Evolutionary conservation across 768 basidiomycete species (phyloP).

Genomic region (Lepiota brunneoincarnata): DNA sequence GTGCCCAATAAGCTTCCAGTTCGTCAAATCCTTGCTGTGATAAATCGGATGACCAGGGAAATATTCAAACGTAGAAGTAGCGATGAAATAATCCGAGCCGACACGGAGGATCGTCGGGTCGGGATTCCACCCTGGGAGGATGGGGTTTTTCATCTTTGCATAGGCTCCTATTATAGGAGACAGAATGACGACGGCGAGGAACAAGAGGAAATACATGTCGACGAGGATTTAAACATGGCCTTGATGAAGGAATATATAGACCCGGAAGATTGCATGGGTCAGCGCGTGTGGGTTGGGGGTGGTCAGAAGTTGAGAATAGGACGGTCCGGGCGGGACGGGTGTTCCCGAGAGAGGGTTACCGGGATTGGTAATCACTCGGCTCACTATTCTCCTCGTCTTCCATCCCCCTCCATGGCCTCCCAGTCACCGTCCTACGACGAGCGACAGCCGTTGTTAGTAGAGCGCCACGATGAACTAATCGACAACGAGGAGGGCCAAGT

Average conservation of each 20-base stretch:
- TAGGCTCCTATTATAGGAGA: not conserved
- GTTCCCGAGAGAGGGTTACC: not conserved
- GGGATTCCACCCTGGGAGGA: conserved; percentile 39
- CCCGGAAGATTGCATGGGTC: no score
- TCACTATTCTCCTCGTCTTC: not conserved
- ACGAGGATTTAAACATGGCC: no score
- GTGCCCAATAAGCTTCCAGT: conserved; percentile 37
- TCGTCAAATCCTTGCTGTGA: conserved; percentile 33
- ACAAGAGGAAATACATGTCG: no score
- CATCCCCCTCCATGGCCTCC: conserved; percentile 2
- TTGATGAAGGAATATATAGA: no score
- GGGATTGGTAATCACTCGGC: no score
- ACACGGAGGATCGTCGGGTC: conserved; percentile 39
- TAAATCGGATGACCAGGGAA: conserved; percentile 42
- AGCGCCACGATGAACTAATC: conserved; percentile 6
- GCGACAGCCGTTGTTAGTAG: conserved; percentile 21
- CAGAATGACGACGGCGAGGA: no score
- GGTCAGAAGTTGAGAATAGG: not conserved
- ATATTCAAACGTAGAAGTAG: conserved; percentile 38
- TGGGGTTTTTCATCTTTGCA: conserved; percentile 28
- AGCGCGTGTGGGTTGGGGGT: no score
- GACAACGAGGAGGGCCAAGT: not conserved
- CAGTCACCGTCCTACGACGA: conserved; percentile 16
- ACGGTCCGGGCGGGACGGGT: not conserved
- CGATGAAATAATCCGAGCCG: conserved; percentile 35